These are phyloP conservation scores for Dryas drummondii DNA, from an alignment of 306 rosid genomes.

Conservation along the genomic window DNA sequence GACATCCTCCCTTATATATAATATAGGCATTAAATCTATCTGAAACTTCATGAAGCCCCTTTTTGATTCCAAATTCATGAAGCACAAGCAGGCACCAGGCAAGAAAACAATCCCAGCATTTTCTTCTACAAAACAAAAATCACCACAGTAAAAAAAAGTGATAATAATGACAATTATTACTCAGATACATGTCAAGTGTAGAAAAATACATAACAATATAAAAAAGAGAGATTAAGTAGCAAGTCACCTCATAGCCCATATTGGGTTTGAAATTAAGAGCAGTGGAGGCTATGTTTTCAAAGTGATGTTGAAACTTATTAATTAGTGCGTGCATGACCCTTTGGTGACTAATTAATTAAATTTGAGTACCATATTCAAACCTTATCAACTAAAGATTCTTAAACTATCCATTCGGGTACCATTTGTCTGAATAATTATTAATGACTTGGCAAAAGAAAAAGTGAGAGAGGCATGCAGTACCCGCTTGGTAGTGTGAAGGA, in stretches of 20 bases:
- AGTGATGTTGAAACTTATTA: not conserved
- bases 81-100: slow-evolving; percentile 77
- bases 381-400: too few relatives aligned
- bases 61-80: slow-evolving; percentile 37
- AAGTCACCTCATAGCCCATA: not conserved
- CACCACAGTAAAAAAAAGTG: not conserved
- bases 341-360: not conserved
- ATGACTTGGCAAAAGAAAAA: not conserved
- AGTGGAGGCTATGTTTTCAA: not conserved
- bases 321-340: not conserved
- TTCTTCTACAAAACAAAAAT: slow-evolving; percentile 51
- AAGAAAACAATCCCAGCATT: slow-evolving; percentile 72
- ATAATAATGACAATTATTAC: not conserved
- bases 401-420: too few relatives aligned
- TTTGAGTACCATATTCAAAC: not conserved
- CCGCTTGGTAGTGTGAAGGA: slow-evolving; percentile 62
- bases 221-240: not conserved
- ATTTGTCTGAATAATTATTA: too few relatives aligned
- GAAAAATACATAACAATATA: not conserved
- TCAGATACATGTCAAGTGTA: not conserved
- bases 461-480: slow-evolving; percentile 13
- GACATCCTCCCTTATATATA: too few relatives aligned
- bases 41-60: too few relatives aligned
- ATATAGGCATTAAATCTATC: too few relatives aligned
- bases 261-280: slow-evolving; percentile 6